Evolutionary conservation across 139 green algal genomes (phyloP), one percentile per base, ranked within the genome.

Genomic region (Picochlorum sp.): DNA sequence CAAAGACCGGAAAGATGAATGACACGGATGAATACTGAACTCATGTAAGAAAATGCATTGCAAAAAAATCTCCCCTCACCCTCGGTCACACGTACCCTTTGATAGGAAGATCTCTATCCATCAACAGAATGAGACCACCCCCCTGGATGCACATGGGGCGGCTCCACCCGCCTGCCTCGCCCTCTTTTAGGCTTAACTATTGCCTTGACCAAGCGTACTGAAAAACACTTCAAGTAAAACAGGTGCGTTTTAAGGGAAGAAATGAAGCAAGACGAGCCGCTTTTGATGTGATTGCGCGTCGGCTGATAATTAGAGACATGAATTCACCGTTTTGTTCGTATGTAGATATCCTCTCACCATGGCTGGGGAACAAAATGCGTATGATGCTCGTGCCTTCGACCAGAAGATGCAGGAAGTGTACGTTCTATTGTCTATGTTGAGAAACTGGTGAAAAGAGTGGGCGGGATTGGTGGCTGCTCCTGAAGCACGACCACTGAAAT

Each of bases 341-440:
- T 41, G 34, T 41, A 41, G 34, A 41, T 41, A 54, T 54, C n/a
- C 18, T 31, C 44, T 62, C 64, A 78, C 18, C 61, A 78, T 78
- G 78, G 78, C 76, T 60, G 72, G 56, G 45, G 75, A 73, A 73
- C 30, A 44, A 7, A 77, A 79, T 45, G 73, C 75, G 49, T 94
- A 85, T 66, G 86, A 94, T 70, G 78, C 73, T 23, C 63, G 66
- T 28, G 72, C 78, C 28, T 94, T 92, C 77, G 86, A 94, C 70
- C 30, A 80, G 62, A 94, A 94, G 80, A 92, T 95, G 84, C 65
- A 74, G 21, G 71, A 88, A 76, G 77, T 86, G 77, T 90, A 67
- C 77, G 79, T 72, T 23, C 18, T 7, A 38, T 34, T 55, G 6
- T 55, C n/a, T 21, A 49, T 41, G 34, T 41, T 41, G 34, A 41